Base-by-base conservation (phyloP, 2,329 filamentous ascomycete genomes). In the Neonectria punicea region DNA sequence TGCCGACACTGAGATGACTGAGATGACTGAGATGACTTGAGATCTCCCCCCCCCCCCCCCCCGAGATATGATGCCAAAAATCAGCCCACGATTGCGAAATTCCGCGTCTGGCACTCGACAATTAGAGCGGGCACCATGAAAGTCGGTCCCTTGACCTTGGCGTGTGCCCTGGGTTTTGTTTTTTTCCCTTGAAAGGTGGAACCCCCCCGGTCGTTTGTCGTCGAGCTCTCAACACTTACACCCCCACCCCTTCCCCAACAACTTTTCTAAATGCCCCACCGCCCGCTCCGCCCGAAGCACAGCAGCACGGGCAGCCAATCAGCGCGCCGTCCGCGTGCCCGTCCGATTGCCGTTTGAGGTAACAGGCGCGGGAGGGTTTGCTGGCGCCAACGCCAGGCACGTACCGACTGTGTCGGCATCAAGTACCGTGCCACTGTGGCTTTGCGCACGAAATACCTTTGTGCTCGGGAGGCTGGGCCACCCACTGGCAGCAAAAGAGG, bases 231-330 rank as follows among this genome's bases (percentile, higher is more conserved):
- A 73, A 74, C 70, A 73, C 68, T 61, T 62, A 32, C 62, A 41
- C 68, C 70, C 71, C 73, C 71, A 70, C 66, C 66, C 67, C 53
- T 71, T 74, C 74, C 74, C 74, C 74, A 76, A 76, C 74, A 76
- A 76, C 65, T 75, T 74, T 70, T 68, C 30, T 16, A 36, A 56
- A 32, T 43, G 56, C 51, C 61, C 44, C 54, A 54, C 50, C 44
- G 56, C 61, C 46, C 22, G 47, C 47, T 54, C n/a, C 61, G 18
- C 41, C 58, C 39, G 50, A 53, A 32, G 49, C 41, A n/a, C 46
- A 44, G 47, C 20, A 43, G 39, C n/a, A 43, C 9, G 34, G 46
- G 30, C 61, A 30, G 20, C 71, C 72, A 74, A 73, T 74, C 67
- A 61, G 13, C 50, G 59, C 63, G 61, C 60, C 61, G 55, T 55